phyloP scores from a whole-genome alignment of 352 stramenopile species.

The Peronospora destructor region DNA sequence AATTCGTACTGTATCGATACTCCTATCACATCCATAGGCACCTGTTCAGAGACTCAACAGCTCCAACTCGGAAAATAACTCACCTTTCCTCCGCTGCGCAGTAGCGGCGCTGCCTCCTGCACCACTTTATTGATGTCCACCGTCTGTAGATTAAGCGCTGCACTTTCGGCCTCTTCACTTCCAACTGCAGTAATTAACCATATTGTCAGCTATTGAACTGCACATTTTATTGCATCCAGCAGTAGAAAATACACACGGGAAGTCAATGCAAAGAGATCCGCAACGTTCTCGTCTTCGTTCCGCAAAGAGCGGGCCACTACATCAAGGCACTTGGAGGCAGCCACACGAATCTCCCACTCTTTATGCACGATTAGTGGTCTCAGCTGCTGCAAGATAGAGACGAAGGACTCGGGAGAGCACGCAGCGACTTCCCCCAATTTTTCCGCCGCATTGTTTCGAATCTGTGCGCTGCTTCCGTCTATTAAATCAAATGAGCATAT shows the following conservation, averaged over 20 bases:
- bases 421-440: slow-evolving; percentile 57
- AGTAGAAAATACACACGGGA: slow-evolving; percentile 29
- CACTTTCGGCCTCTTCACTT: slow-evolving; percentile 30
- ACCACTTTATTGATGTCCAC: slow-evolving; percentile 59
- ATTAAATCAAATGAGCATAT: background rate
- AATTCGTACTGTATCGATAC: slow-evolving; percentile 61
- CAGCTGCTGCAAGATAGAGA: slow-evolving; percentile 54
- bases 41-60: background rate
- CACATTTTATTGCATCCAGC: background rate
- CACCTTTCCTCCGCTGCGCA: slow-evolving; percentile 74
- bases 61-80: background rate
- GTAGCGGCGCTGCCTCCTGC: slow-evolving; percentile 47
- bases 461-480: slow-evolving; percentile 68
- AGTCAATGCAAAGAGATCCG: slow-evolving; percentile 34
- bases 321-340: slow-evolving; percentile 53
- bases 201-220: background rate
- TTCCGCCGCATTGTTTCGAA: slow-evolving; percentile 64
- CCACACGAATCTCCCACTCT: slow-evolving; percentile 72
- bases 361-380: slow-evolving; percentile 39
- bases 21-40: slow-evolving; percentile 31
- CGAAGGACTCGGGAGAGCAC: slow-evolving; percentile 38
- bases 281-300: slow-evolving; percentile 24
- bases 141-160: slow-evolving; percentile 42
- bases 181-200: slow-evolving; percentile 31
- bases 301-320: slow-evolving; percentile 44